These are phyloP conservation scores for Grosmannia serpens DNA, from an alignment of 2,329 filamentous ascomycete species.

Conservation along the genomic window DNA sequence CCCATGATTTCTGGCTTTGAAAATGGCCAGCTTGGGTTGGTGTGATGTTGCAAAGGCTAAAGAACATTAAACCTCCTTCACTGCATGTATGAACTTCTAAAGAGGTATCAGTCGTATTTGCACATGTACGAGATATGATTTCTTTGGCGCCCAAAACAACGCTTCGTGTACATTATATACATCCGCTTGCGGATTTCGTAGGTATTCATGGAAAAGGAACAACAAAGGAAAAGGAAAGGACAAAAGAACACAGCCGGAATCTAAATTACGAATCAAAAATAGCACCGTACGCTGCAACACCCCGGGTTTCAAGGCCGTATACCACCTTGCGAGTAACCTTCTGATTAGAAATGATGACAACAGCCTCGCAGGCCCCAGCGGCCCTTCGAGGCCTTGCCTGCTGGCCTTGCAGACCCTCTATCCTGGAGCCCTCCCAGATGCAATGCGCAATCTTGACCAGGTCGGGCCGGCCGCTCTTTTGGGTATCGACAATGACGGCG, in stretches of 20 bases:
- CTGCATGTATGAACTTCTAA: too few species aligned
- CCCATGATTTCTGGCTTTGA: too few species aligned
- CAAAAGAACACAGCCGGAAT: not conserved
- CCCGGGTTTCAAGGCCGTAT: conserved; percentile 19
- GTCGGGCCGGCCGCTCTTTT: conserved; percentile 7
- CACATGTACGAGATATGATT: too few species aligned
- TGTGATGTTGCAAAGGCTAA: too few species aligned
- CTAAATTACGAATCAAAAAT: conserved; percentile 17
- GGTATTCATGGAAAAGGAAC: too few species aligned
- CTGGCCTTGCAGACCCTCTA: not conserved
- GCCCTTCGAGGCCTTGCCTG: not conserved
- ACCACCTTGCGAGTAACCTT: conserved; percentile 22
- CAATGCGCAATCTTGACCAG: conserved; percentile 8
- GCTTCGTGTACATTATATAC: too few species aligned
- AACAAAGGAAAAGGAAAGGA: too few species aligned
- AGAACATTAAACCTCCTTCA: too few species aligned
- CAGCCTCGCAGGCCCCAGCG: conserved; percentile 10
- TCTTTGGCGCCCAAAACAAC: too few species aligned
- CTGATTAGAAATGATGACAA: conserved; percentile 23
- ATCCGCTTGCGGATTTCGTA: too few species aligned
- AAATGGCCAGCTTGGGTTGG: too few species aligned
- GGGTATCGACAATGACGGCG: conserved; percentile 10
- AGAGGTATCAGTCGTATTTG: too few species aligned
- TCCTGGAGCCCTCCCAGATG: conserved; percentile 2
- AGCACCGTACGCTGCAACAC: conserved; percentile 22